These are phyloP conservation scores for Hymenoscyphus occultus DNA, from an alignment of 2,329 filamentous ascomycete genomes.

Conservation along the genomic window DNA sequence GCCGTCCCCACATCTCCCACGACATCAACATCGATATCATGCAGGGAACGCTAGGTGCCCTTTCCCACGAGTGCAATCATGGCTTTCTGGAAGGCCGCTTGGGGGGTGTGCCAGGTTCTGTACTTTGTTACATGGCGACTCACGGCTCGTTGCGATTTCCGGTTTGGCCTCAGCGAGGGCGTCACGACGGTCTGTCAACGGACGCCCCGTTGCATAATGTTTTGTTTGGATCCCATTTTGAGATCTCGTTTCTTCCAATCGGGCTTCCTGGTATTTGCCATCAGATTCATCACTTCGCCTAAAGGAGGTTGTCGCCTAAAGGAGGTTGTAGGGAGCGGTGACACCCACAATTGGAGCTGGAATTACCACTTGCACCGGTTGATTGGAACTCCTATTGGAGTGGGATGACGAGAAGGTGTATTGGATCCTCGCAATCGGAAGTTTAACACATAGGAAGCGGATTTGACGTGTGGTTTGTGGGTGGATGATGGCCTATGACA, in stretches of 20 bases:
- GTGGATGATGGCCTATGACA: not conserved
- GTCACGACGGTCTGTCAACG: not conserved
- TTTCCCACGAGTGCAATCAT: not conserved
- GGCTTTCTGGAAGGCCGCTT: not conserved
- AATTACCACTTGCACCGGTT: not conserved
- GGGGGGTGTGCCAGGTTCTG: not conserved
- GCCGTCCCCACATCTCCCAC: not conserved
- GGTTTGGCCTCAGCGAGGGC: not conserved
- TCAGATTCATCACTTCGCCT: not conserved
- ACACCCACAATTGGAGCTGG: not conserved
- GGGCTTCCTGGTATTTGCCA: not conserved
- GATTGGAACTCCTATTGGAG: not conserved
- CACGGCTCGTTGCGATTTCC: not conserved
- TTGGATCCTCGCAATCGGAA: not conserved
- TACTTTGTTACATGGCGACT: conserved; percentile 4
- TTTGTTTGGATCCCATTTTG: conserved; percentile 6
- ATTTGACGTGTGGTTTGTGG: not conserved
- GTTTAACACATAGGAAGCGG: not conserved
- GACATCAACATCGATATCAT: not conserved
- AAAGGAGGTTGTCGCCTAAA: not conserved
- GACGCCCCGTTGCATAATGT: conserved; percentile 7
- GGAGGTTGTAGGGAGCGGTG: not conserved
- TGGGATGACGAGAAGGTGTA: not conserved
- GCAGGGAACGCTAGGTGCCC: too few relatives aligned
- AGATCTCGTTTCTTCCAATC: not conserved